Conservation (phyloP, 1,284 basidiomycete genomes). For the Rhodotorula glutinis region DNA sequence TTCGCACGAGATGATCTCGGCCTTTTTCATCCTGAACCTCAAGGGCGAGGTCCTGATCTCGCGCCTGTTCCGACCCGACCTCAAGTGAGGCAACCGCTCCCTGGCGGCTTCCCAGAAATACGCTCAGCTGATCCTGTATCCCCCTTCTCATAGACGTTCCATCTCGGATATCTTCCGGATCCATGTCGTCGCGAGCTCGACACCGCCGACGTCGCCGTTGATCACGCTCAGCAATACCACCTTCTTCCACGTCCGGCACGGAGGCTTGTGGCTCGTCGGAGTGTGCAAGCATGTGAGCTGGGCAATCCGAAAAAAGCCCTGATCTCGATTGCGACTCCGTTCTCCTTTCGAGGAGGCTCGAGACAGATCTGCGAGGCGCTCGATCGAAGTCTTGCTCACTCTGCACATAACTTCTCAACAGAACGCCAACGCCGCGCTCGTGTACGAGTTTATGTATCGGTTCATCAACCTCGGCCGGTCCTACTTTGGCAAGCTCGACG, state of each 20-base stretch:
- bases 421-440: slow-evolving; percentile 94
- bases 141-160: slow-evolving; percentile 65
- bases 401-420: slow-evolving; percentile 48
- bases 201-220: slow-evolving; percentile 79
- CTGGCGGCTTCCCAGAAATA: background rate
- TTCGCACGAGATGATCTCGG: slow-evolving; percentile 19
- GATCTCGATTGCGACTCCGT: background rate
- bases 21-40: slow-evolving; percentile 41
- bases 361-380: no score
- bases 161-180: slow-evolving; percentile 93
- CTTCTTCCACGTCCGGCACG: slow-evolving; percentile 62
- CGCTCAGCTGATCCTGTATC: background rate
- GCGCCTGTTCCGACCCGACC: slow-evolving; percentile 83
- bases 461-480: slow-evolving; percentile 89
- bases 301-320: background rate
- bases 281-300: slow-evolving; percentile 61
- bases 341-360: background rate
- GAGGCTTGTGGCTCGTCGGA: slow-evolving; percentile 37
- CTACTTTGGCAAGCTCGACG: slow-evolving; percentile 97
- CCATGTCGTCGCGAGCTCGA: slow-evolving; percentile 89
- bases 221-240: slow-evolving; percentile 91
- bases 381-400: no score
- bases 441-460: slow-evolving; percentile 96
- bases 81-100: slow-evolving; percentile 64
- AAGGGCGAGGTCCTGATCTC: slow-evolving; percentile 80